These are phyloP conservation scores for Trypanosoma brucei DNA, from an alignment of 208 protist species.

Conservation along the genomic window DNA sequence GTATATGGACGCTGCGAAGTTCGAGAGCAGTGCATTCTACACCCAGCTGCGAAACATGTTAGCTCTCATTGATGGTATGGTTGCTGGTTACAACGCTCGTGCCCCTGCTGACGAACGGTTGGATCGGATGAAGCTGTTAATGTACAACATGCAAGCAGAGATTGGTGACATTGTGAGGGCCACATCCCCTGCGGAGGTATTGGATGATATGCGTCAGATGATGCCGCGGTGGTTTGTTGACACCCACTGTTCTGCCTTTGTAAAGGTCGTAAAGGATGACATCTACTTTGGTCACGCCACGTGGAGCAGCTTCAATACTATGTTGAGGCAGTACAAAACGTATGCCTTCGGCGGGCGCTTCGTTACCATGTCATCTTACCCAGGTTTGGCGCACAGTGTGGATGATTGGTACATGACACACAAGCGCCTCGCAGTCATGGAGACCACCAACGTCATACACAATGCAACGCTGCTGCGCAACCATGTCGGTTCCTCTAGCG, in stretches of 20 bases:
- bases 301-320: conserved; percentile 43
- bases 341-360: conserved; percentile 28
- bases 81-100: conserved; percentile 28
- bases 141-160: conserved; percentile 32
- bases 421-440: conserved; percentile 51
- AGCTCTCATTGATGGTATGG: conserved; percentile 24
- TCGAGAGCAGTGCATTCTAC: conserved; percentile 7
- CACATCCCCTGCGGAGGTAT: background rate
- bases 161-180: conserved; percentile 29
- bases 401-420: conserved; percentile 91
- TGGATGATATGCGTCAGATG: conserved; percentile 15
- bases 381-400: conserved; percentile 57
- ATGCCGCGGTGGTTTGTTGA: conserved; percentile 18
- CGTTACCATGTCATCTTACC: conserved; percentile 70
- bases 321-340: conserved; percentile 60
- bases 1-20: conserved; percentile 12
- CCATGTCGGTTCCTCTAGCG: conserved; percentile 28
- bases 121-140: conserved; percentile 22
- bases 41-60: conserved; percentile 22
- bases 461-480: conserved; percentile 30
- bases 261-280: conserved; percentile 47
- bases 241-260: conserved; percentile 56
- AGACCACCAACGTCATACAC: conserved; percentile 56
- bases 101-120: conserved; percentile 1
- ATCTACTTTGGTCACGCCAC: conserved; percentile 52